Percentiles rank a stretch among this genome's conserved stretches.
These are phyloP conservation scores for Lycium ferocissimum DNA, from an alignment of 257 asterid species.

Conservation along the genomic window DNA sequence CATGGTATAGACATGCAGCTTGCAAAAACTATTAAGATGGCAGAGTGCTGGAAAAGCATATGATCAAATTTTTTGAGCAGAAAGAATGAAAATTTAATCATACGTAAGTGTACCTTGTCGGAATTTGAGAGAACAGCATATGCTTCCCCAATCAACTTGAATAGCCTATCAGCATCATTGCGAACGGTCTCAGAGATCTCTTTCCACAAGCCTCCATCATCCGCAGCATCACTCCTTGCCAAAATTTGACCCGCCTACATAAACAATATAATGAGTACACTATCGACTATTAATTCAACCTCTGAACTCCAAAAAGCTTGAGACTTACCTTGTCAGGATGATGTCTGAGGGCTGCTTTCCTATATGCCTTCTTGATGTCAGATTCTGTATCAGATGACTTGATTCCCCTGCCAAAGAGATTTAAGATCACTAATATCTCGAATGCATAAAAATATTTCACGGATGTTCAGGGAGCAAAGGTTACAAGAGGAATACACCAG, in stretches of 20 bases:
- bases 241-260: constrained; percentile 81
- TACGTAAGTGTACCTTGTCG: constrained; percentile 59
- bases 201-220: constrained; percentile 75
- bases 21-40: background rate
- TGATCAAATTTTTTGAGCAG: background rate
- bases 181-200: constrained; percentile 78
- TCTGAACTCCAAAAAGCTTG: constrained; percentile 14
- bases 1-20: background rate
- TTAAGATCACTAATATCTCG: background rate
- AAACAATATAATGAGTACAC: constrained; percentile 33
- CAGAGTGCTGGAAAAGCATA: constrained; percentile 4
- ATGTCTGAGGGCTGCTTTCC: constrained; percentile 95
- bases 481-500: constrained; percentile 1
- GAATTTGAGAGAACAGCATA: constrained; percentile 89
- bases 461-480: background rate
- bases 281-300: constrained; percentile 20
- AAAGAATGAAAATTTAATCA: background rate
- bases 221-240: constrained; percentile 68
- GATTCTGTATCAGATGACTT: constrained; percentile 83
- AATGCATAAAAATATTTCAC: constrained; percentile 11
- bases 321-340: constrained; percentile 92
- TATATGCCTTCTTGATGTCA: constrained; percentile 91
- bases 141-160: constrained; percentile 95
- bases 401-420: constrained; percentile 66
- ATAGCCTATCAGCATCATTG: constrained; percentile 83